Evolutionary conservation across 2,329 filamentous ascomycete genomes (phyloP).

Genomic region (Xylaria sp.): DNA sequence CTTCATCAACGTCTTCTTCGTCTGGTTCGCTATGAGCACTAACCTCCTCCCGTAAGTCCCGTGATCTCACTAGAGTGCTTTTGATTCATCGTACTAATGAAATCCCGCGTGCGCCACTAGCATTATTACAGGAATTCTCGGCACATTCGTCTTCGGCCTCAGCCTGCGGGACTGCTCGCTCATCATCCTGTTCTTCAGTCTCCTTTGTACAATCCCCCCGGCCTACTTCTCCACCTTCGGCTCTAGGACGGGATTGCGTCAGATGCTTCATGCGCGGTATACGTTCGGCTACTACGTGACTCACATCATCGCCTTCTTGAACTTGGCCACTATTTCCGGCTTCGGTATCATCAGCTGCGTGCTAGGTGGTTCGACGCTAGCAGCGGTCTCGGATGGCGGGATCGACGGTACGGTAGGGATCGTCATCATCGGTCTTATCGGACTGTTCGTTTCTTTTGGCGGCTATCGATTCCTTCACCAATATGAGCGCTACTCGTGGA

Average conservation of each 20-base stretch:
- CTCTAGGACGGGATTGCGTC: conserved; percentile 72
- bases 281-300: conserved; percentile 69
- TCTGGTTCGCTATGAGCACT: conserved; percentile 49
- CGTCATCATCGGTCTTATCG: conserved; percentile 67
- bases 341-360: conserved; percentile 72
- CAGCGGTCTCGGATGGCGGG: conserved; percentile 61
- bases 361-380: conserved; percentile 68
- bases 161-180: conserved; percentile 66
- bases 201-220: conserved; percentile 63
- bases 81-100: not conserved
- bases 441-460: conserved; percentile 70
- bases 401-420: conserved; percentile 68
- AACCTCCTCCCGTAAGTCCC: conserved; percentile 48
- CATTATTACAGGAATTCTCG: conserved; percentile 71
- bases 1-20: conserved; percentile 48
- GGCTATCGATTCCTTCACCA: conserved; percentile 68
- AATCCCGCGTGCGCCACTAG: conserved; percentile 8
- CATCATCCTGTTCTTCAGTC: conserved; percentile 71
- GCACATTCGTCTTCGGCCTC: conserved; percentile 67
- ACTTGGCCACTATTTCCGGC: conserved; percentile 71
- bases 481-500: conserved; percentile 68
- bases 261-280: conserved; percentile 73
- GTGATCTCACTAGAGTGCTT: not conserved
- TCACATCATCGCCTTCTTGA: conserved; percentile 69
- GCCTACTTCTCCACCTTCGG: conserved; percentile 70